Base-by-base conservation (phyloP, 768 basidiomycete species). In the Sistotremastrum niveocremeum region DNA sequence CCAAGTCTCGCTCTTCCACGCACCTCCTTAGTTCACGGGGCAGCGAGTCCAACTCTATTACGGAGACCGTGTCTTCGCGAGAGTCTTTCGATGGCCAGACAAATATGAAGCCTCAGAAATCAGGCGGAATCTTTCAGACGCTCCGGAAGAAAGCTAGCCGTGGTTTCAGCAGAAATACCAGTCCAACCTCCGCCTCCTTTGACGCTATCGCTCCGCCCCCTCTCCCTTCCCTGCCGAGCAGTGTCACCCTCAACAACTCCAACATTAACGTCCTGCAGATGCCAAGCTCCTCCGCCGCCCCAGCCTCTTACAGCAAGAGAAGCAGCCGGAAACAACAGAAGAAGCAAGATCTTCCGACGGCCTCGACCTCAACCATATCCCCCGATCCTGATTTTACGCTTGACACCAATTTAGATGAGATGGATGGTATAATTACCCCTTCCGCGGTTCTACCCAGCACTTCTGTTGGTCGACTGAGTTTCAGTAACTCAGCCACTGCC, bases 391-490 rank as follows among this genome's bases (percentile, higher is more conserved):
- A 66, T 34, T 67, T 76, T 48, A 64, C 60, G 28, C 71, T 84
- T 38, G 82, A 86, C 59, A 75, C 74, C 12, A 74, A 89, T 57
- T 59, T 87, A 39, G 73, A 81, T 7, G 64, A 74, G 43, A 89
- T 95, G 74, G 81, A 84, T 36, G 91, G 83, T 5, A 89, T 95
- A 56, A 65, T 94, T 50, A 69, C 89, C 59, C 62, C 65, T 1
- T 62, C 55, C 11, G 45, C 49, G 10, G 41, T 54, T 20, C 49
- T 20, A 20, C 20, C 20, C 20, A 20, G 20, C 20, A 20, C 20
- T 20, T 20, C 20, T 20, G 20, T 20, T 20, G 20, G 20, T 20
- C 20, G 20, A 20, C 20, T 20, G 40, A 69, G 72, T 50, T 70
- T 54, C 70, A 69, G 48, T 61, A 56, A 34, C 49, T 59, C 5